Percentiles rank a stretch among this genome's conserved stretches.
Conservation (phyloP, 164 flowering plant species). For the Hamamelis virginiana region DNA sequence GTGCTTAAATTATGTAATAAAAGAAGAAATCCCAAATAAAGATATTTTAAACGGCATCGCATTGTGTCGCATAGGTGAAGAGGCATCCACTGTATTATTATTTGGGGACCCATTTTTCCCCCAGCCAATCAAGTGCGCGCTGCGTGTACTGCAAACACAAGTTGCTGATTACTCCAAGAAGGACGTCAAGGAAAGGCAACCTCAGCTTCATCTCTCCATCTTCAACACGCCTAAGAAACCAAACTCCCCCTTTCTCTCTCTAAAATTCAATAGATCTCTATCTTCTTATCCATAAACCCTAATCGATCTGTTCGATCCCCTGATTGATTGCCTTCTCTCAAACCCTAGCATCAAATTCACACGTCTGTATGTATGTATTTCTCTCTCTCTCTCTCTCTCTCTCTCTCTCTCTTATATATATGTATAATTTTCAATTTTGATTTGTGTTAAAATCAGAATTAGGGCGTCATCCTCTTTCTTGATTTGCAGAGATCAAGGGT, state of each 20-base stretch:
- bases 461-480: slow-evolving; percentile 2
- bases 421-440: not conserved
- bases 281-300: too few species aligned
- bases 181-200: not conserved
- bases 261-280: not conserved
- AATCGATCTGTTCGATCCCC: not conserved
- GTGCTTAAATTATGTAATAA: too few species aligned
- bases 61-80: too few species aligned
- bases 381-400: too few species aligned
- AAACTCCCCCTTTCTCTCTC: too few species aligned
- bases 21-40: too few species aligned
- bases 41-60: too few species aligned
- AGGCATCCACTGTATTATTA: too few species aligned
- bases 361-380: too few species aligned
- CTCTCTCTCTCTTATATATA: too few species aligned
- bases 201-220: not conserved
- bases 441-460: not conserved
- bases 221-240: slow-evolving; percentile 2
- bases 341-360: not conserved
- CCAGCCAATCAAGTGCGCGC: not conserved
- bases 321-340: not conserved
- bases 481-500: slow-evolving; percentile 9
- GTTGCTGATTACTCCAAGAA: not conserved
- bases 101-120: too few species aligned
- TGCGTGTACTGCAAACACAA: not conserved